Evolutionary conservation across 805 yeast genomes (phyloP).

Genomic region (Myxozyma mucilagina): DNA sequence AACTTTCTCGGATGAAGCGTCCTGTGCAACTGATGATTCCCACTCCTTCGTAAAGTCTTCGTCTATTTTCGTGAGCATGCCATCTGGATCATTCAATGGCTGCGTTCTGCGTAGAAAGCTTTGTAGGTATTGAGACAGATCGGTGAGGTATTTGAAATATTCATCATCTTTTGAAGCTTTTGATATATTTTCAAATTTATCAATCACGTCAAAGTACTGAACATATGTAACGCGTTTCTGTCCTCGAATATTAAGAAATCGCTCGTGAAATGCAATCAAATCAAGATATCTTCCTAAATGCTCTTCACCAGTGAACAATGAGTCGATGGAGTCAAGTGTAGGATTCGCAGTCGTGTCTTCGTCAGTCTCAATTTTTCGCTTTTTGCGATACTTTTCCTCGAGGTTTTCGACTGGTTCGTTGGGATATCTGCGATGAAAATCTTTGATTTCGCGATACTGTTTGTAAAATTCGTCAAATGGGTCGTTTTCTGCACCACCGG

Average conservation of each 20-base stretch:
- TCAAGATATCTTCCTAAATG: slow-evolving; percentile 65
- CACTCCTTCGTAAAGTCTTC: slow-evolving; percentile 36
- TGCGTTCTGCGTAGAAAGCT: slow-evolving; percentile 50
- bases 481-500: slow-evolving; percentile 34
- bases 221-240: slow-evolving; percentile 46
- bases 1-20: background rate
- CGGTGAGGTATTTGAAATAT: slow-evolving; percentile 50
- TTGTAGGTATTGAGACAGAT: slow-evolving; percentile 53
- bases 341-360: slow-evolving; percentile 34
- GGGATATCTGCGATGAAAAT: slow-evolving; percentile 39
- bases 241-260: slow-evolving; percentile 53
- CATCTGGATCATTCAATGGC: slow-evolving; percentile 51
- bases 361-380: slow-evolving; percentile 32
- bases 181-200: slow-evolving; percentile 42
- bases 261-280: slow-evolving; percentile 51
- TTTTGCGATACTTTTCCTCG: slow-evolving; percentile 33
- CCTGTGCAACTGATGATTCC: slow-evolving; percentile 30
- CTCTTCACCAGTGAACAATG: slow-evolving; percentile 61
- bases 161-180: slow-evolving; percentile 35
- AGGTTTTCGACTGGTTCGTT: slow-evolving; percentile 39
- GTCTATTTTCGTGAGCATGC: slow-evolving; percentile 37
- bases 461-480: slow-evolving; percentile 45
- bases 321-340: slow-evolving; percentile 46
- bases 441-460: slow-evolving; percentile 40
- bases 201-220: slow-evolving; percentile 52